These are phyloP conservation scores for Chiua virens DNA, from an alignment of 768 basidiomycete genomes.

Conservation along the genomic window DNA sequence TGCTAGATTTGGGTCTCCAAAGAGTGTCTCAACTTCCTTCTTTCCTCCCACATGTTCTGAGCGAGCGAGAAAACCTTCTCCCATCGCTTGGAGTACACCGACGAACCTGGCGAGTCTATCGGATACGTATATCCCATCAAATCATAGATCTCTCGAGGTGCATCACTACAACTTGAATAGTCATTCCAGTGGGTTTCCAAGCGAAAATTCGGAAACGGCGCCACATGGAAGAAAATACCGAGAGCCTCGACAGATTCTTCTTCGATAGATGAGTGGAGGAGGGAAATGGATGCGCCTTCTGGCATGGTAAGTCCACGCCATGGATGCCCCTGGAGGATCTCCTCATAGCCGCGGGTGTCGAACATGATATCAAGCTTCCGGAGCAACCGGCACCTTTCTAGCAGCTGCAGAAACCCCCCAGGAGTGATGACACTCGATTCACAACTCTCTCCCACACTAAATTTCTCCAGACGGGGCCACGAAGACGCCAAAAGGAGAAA, in stretches of 20 bases:
- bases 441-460: background rate
- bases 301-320: slow-evolving; percentile 10
- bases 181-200: slow-evolving; percentile 4
- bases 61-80: background rate
- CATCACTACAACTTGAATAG: background rate
- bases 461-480: slow-evolving; percentile 6
- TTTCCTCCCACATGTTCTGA: background rate
- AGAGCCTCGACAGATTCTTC: slow-evolving; percentile 8
- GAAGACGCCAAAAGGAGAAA: slow-evolving; percentile 13
- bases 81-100: slow-evolving; percentile 8
- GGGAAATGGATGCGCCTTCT: background rate
- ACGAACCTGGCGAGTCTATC: too few relatives aligned
- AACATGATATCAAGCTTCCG: background rate
- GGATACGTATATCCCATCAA: too few relatives aligned
- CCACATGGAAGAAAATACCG: slow-evolving; percentile 10
- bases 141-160: background rate
- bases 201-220: slow-evolving; percentile 1
- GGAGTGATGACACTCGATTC: slow-evolving; percentile 10
- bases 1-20: background rate
- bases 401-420: slow-evolving; percentile 5
- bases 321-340: slow-evolving; percentile 5
- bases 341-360: slow-evolving; percentile 8
- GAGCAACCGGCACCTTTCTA: slow-evolving; percentile 16
- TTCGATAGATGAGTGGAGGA: slow-evolving; percentile 4
- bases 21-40: slow-evolving; percentile 1